Evolutionary conservation across 345 rosid genomes (phyloP).

Genomic region (Lepidium aucheri): DNA sequence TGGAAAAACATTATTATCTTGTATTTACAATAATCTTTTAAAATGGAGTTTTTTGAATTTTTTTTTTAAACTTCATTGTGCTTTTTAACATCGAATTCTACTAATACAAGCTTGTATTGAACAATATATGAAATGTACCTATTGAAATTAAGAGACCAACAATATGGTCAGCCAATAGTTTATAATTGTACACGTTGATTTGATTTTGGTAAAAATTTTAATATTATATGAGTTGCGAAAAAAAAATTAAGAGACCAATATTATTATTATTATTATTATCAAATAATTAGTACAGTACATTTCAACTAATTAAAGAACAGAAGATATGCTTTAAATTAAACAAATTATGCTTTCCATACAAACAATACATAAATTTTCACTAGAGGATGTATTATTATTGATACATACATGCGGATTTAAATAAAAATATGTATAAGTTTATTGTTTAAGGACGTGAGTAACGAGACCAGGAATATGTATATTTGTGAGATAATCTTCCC

Average conservation of each 20-base stretch:
- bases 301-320: not conserved
- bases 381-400: not conserved
- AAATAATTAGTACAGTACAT: not conserved
- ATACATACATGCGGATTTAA: not conserved
- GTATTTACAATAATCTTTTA: no score
- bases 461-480: conserved; percentile 59
- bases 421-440: not conserved
- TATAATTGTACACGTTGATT: no score
- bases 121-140: no score
- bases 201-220: no score
- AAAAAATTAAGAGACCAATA: not conserved
- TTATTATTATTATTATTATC: not conserved
- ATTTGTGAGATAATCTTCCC: conserved; percentile 55
- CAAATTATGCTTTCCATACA: not conserved
- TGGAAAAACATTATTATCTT: no score
- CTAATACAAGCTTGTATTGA: no score
- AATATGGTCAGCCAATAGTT: no score
- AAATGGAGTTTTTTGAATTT: no score
- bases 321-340: not conserved
- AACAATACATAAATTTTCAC: not conserved
- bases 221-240: no score
- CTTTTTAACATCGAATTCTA: no score
- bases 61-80: no score
- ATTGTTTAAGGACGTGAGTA: conserved; percentile 42
- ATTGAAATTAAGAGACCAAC: not conserved